Evolutionary conservation across 2,329 filamentous ascomycete genomes (phyloP), one percentile per base, ranked within the genome.

Genomic region (Diplodia sapinea): DNA sequence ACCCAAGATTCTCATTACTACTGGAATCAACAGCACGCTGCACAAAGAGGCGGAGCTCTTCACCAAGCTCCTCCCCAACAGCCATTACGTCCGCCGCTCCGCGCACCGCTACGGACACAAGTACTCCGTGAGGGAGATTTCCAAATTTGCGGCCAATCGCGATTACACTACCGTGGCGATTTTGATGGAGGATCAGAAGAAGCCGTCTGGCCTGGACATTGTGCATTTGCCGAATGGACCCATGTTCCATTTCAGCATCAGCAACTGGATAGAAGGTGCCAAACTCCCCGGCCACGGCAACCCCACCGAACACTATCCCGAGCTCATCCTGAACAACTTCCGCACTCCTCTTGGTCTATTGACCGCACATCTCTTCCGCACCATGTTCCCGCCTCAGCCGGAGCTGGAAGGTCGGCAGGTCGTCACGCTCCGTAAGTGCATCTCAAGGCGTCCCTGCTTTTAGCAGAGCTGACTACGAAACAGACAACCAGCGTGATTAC

Each of bases 301-400:
- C 72, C 88, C 93, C 0, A 97, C 94, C 1, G 91, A 92, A 59
- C 94, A 97, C 80, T 93, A 92, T 75, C 93, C 94, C 0, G 94
- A 97, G 79, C 84, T 97, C 33, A 86, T 96, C 43, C 85, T 97
- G 63, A 98, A 98, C 80, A 94, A 95, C 77, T 99, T 99, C 84
- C 91, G 91, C 74, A 99, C 95, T 0, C 93, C 94, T 0, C 85
- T 99, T 1, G 95, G 95, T 80, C 84, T 97, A 11, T 83, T 98
- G 49, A 93, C 94, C 0, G 94, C 94, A 9, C 76, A 93, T 74
- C 83, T 97, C 1, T 95, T 99, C 82, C 87, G 90, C 70, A 88
- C 86, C 0, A 79, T 96, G 33, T 95, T 93, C 79, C 95, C 94
- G 0, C 87, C 89, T 0, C 87, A 88, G 52, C 94, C 95, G 0